Percentiles rank a stretch among this genome's conserved stretches.
Conservation (phyloP, 2,329 filamentous ascomycete genomes). For the Dendryphion nanum region DNA sequence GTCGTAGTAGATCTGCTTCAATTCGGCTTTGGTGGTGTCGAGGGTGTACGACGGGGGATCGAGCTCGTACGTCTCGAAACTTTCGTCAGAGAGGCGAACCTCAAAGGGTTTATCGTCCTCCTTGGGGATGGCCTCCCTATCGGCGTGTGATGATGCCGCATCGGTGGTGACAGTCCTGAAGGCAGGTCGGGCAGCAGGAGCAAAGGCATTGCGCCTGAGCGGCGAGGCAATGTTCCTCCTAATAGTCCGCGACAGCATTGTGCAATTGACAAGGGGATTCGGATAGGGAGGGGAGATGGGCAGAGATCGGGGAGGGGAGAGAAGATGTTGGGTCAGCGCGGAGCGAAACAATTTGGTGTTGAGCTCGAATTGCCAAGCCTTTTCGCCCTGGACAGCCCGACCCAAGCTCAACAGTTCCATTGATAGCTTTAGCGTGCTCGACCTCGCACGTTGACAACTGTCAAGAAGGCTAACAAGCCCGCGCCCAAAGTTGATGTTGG, state of each 20-base stretch:
- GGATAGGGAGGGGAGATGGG: conserved; percentile 12
- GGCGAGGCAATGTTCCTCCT: conserved; percentile 41
- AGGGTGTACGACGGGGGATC: conserved; percentile 93
- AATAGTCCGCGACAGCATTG: conserved; percentile 42
- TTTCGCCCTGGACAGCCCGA: not conserved
- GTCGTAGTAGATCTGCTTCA: conserved; percentile 98
- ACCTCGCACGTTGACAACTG: not conserved
- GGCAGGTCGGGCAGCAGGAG: conserved; percentile 32
- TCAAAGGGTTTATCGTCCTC: conserved; percentile 92
- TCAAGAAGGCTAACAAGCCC: no score
- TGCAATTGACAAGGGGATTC: conserved; percentile 18
- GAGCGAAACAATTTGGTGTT: conserved; percentile 17
- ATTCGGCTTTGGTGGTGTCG: conserved; percentile 91
- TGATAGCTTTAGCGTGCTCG: no score
- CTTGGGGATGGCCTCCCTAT: conserved; percentile 71
- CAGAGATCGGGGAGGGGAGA: conserved; percentile 16
- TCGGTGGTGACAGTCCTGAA: conserved; percentile 85
- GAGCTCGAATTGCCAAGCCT: conserved; percentile 9
- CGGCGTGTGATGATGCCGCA: conserved; percentile 86
- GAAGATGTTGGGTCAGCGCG: conserved; percentile 15
- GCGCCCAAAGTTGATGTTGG: no score
- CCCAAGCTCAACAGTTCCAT: not conserved
- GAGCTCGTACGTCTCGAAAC: conserved; percentile 99
- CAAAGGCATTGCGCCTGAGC: conserved; percentile 38
- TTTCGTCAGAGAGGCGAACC: conserved; percentile 92